phyloP scores from a whole-genome alignment of 306 rosid genomes.

The Casuarina cunninghamiana region DNA sequence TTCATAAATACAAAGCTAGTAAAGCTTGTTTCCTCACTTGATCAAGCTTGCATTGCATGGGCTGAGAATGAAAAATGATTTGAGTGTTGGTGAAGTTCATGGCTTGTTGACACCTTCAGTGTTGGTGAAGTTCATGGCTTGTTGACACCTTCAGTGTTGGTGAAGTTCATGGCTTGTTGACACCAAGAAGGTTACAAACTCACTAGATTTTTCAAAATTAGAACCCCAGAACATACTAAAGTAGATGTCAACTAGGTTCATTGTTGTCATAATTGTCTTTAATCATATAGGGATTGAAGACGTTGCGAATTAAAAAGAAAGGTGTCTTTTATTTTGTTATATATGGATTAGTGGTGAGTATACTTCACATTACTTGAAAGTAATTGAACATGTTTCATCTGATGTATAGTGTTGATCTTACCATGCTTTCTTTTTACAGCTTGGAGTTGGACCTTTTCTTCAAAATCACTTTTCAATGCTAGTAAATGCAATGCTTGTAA shows the following conservation, averaged over 20 bases:
- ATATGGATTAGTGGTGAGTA: slow-evolving; percentile 71
- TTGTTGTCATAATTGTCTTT: slow-evolving; percentile 4
- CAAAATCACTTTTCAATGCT: slow-evolving; percentile 58
- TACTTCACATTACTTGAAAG: slow-evolving; percentile 12
- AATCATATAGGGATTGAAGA: slow-evolving; percentile 72
- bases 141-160: too few relatives aligned
- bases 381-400: slow-evolving; percentile 18
- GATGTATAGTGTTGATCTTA: slow-evolving; percentile 7
- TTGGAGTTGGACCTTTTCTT: slow-evolving; percentile 76
- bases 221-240: not conserved
- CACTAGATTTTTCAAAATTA: too few relatives aligned
- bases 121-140: too few relatives aligned
- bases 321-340: slow-evolving; percentile 57
- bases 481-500: slow-evolving; percentile 64
- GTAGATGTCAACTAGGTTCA: not conserved
- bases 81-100: too few relatives aligned
- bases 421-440: slow-evolving; percentile 42
- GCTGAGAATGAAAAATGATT: not conserved
- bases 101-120: too few relatives aligned
- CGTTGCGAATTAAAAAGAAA: slow-evolving; percentile 81
- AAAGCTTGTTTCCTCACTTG: too few relatives aligned
- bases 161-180: not conserved
- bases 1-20: too few relatives aligned
- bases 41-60: too few relatives aligned
- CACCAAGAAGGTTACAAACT: not conserved